phyloP scores from a whole-genome alignment of 768 basidiomycete species.

The Tulasnella sp. region DNA sequence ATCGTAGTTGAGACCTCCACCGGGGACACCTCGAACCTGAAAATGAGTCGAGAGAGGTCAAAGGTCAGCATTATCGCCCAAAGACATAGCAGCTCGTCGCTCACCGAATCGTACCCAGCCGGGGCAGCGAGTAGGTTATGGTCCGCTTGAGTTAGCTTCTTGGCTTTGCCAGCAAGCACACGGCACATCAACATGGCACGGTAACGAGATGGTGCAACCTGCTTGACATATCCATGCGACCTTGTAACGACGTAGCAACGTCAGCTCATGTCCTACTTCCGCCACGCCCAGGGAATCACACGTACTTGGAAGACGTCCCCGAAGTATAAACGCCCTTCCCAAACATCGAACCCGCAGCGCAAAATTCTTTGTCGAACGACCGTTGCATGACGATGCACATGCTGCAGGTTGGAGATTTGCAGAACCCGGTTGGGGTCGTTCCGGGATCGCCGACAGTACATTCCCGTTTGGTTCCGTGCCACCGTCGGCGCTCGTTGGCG shows the following conservation, averaged over 20 bases:
- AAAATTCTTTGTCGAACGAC: not conserved
- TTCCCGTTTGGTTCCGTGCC: not conserved
- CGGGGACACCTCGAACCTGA: not conserved
- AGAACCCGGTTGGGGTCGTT: not conserved
- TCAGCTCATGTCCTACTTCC: not conserved
- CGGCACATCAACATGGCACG: not conserved
- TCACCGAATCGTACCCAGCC: not conserved
- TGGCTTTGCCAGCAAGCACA: not conserved
- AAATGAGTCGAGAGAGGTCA: not conserved
- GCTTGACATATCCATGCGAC: not conserved
- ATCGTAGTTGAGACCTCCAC: not conserved
- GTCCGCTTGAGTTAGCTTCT: not conserved
- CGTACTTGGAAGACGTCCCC: not conserved
- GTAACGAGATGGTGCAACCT: not conserved
- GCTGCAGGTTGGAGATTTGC: not conserved
- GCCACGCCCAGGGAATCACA: not conserved
- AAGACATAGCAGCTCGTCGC: not conserved
- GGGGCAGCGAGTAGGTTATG: not conserved
- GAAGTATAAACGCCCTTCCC: not conserved
- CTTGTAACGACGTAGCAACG: not conserved
- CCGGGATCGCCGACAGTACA: not conserved
- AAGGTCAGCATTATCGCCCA: not conserved
- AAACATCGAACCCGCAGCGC: not conserved
- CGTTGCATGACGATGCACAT: not conserved
- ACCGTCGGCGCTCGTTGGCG: conserved; percentile 7